Conservation (phyloP, 169 alveolate species). For the Fabrea salina region DNA sequence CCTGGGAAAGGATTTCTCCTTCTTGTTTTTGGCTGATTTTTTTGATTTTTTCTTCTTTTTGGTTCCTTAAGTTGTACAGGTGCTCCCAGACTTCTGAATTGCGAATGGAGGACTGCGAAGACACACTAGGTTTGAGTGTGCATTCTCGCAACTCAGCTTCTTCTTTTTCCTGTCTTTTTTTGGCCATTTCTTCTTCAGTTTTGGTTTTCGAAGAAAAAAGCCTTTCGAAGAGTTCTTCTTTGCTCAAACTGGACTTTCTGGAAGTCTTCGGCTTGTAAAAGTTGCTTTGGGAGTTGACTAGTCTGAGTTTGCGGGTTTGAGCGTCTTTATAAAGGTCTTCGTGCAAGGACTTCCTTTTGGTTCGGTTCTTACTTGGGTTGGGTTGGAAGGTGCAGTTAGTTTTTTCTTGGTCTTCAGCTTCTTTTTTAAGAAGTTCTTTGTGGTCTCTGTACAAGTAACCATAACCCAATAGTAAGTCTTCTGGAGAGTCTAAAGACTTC, state of each 20-base stretch:
- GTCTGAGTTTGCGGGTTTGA: neutral
- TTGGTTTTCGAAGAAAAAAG: neutral
- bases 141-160: no score
- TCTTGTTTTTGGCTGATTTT: neutral
- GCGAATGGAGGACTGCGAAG: no score
- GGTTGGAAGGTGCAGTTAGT: slow-evolving; percentile 4
- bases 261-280: neutral
- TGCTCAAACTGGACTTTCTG: neutral
- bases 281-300: neutral
- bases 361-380: neutral
- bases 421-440: neutral
- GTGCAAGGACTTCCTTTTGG: neutral
- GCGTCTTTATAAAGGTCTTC: neutral
- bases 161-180: neutral
- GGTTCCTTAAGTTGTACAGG: neutral
- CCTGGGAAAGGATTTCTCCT: neutral
- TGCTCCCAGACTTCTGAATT: slow-evolving; percentile 12
- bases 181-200: slow-evolving; percentile 9
- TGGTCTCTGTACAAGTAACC: neutral
- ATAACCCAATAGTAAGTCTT: neutral
- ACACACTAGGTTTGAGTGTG: no score
- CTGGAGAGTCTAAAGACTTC: neutral
- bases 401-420: slow-evolving; percentile 2
- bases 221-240: neutral
- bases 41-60: neutral